Base-by-base conservation (phyloP, 2,329 filamentous ascomycete genomes). In the Curvularia lunata region DNA sequence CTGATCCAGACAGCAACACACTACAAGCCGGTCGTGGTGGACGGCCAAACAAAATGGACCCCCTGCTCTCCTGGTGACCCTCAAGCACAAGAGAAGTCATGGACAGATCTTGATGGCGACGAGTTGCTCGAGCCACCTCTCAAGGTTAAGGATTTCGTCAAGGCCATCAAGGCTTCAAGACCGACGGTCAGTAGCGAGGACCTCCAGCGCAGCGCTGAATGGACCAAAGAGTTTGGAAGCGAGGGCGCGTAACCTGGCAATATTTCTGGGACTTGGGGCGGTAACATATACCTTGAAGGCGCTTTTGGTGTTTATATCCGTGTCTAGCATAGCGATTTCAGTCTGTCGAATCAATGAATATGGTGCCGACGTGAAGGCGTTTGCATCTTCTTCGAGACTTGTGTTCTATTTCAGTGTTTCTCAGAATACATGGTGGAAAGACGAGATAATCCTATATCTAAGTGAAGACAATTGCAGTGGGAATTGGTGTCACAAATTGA, bases 1-100 rank as follows among this genome's bases (percentile, higher is more conserved):
- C 96, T 97, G 79, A 98, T 99, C 67, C 89, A 98, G 77, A 96
- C 93, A 63, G 94, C 95, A 18, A 99, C 95, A 52, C 95, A 99
- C 81, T 99, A 98, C 80, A 97, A 97, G 78, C 89, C 91, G 81
- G 94, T 96, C 30, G 84, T 84, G 67, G 83, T 88, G 56, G 89
- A 96, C 43, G 85, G 83, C 32, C 73, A 75, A 57, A 82, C 85
- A 57, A 91, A 88, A 76, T 76, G 92, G 58, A 98, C 92, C 0
- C 96, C 95, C 0, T 99, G 95, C 81, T 97, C 93, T 3, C 96
- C 95, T 0, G 95, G 95, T 38, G 94, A 97, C 67, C 78, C 83
- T 0, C 89, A 91, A 13, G 94, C 92, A 18, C 86, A 88, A 66
- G 95, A 99, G 78, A 97, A 98, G 92, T 91, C 88, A 1, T 98